A percentile compares a stretch with the other conserved stretches of the same genome.
phyloP scores from a whole-genome alignment of 1,284 basidiomycete genomes.

The Vanrija pseudolonga region DNA sequence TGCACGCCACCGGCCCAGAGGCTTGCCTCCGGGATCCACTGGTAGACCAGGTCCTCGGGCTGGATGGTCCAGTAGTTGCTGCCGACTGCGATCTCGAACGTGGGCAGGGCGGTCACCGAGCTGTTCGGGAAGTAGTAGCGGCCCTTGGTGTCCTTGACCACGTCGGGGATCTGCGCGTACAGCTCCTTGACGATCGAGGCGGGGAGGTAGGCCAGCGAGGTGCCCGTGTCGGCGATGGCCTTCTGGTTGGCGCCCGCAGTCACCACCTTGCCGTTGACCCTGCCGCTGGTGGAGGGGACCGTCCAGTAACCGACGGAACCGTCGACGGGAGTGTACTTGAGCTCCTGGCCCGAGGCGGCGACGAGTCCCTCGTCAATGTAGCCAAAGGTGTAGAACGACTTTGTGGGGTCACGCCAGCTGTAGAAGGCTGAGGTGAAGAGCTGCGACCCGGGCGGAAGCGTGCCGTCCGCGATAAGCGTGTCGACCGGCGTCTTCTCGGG shows the following conservation, averaged over 20 bases:
- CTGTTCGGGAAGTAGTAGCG: constrained; percentile 2
- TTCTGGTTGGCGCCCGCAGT: not conserved
- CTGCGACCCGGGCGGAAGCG: constrained; percentile 1
- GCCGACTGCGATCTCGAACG: constrained; percentile 4
- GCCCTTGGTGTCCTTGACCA: constrained; percentile 29
- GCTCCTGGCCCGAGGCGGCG: not conserved
- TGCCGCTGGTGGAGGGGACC: constrained; percentile 2
- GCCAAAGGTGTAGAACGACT: constrained; percentile 1
- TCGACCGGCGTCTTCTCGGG: constrained; percentile 3
- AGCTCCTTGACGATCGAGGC: constrained; percentile 58
- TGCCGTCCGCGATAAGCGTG: constrained; percentile 5
- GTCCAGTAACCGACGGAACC: constrained; percentile 4
- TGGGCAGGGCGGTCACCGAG: not conserved
- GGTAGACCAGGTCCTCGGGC: constrained; percentile 3
- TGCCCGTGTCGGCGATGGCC: constrained; percentile 59
- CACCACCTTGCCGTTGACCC: constrained; percentile 13
- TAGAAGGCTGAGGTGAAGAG: constrained; percentile 8
- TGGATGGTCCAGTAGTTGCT: constrained; percentile 5
- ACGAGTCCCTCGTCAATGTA: constrained; percentile 9
- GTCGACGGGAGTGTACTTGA: constrained; percentile 5
- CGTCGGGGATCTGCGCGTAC: constrained; percentile 70
- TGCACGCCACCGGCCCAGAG: constrained; percentile 7
- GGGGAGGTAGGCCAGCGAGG: constrained; percentile 83
- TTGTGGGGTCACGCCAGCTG: not conserved
- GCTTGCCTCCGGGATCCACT: not conserved